Percentiles rank a stretch among this genome's conserved stretches.
Conservation (phyloP, 768 basidiomycete genomes). For the Mycena alexandri region DNA sequence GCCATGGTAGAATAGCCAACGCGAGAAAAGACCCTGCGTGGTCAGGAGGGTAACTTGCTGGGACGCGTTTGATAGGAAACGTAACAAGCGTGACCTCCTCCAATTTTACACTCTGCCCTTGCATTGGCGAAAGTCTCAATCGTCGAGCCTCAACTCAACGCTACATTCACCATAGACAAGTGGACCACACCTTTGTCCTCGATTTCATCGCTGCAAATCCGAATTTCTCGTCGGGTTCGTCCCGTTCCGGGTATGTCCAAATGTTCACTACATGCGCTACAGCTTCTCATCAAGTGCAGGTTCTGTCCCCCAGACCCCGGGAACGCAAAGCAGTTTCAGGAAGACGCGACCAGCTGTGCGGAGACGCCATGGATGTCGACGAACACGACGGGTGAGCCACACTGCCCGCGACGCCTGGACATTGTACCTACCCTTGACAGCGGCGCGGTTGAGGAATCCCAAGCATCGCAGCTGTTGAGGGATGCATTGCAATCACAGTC, state of each 20-base stretch:
- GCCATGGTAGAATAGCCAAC: conserved; percentile 11
- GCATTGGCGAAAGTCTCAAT: not conserved
- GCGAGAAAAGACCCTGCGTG: too few relatives aligned
- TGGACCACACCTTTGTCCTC: not conserved
- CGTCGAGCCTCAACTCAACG: not conserved
- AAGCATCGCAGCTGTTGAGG: conserved; percentile 66
- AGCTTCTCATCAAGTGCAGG: conserved; percentile 2
- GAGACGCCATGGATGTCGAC: conserved; percentile 26
- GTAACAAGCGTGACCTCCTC: too few relatives aligned
- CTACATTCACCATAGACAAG: not conserved
- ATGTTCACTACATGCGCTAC: not conserved
- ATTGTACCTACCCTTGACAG: conserved; percentile 45
- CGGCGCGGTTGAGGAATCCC: conserved; percentile 60
- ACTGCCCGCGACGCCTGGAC: conserved; percentile 15
- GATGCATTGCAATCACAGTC: conserved; percentile 54
- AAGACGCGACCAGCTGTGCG: conserved; percentile 16
- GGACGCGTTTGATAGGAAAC: not conserved
- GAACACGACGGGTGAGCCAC: conserved; percentile 22
- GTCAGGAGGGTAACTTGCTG: too few relatives aligned
- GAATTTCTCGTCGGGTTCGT: not conserved
- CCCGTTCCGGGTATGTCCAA: not conserved
- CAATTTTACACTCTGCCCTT: too few relatives aligned
- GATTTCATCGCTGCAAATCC: not conserved
- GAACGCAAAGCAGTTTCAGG: not conserved
- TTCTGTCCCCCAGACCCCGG: not conserved